phyloP scores from a whole-genome alignment of 345 rosid species.

The Aurinia saxatilis region DNA sequence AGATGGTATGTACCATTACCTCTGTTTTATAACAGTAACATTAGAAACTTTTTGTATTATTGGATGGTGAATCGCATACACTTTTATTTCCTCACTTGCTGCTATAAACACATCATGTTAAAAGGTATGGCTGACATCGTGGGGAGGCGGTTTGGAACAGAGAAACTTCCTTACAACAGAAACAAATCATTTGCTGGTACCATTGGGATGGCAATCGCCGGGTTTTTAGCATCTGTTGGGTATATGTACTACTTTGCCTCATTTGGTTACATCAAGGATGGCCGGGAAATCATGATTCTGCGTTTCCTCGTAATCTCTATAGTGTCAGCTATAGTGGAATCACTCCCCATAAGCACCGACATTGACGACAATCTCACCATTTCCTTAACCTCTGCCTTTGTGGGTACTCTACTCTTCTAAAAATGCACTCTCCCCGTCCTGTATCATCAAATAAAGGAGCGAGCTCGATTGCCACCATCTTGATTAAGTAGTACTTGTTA shows the following conservation, averaged over 20 bases:
- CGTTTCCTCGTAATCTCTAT: conserved; percentile 62
- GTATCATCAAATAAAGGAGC: conserved; percentile 5
- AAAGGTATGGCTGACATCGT: conserved; percentile 90
- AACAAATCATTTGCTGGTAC: conserved; percentile 82
- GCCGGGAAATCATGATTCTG: conserved; percentile 37
- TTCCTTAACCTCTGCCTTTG: conserved; percentile 49
- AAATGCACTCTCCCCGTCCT: neutral
- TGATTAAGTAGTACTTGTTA: neutral
- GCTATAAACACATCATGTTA: neutral
- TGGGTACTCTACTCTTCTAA: conserved; percentile 51
- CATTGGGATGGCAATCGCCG: conserved; percentile 64
- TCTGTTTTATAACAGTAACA: neutral
- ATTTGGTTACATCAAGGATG: conserved; percentile 49
- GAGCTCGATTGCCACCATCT: neutral
- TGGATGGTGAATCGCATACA: conserved; percentile 1
- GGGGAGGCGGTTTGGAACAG: conserved; percentile 65
- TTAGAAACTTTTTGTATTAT: neutral
- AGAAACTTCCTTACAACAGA: conserved; percentile 72
- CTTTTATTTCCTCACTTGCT: neutral
- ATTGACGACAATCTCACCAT: conserved; percentile 93
- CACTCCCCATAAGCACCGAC: conserved; percentile 67
- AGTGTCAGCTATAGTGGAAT: conserved; percentile 74
- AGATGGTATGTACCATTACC: conserved; percentile 56
- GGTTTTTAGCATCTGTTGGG: conserved; percentile 65
- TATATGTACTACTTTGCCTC: conserved; percentile 65